A percentile compares a stretch with the other conserved stretches of the same genome.
These are phyloP conservation scores for Rugosomyces carneus DNA, from an alignment of 1,284 basidiomycete genomes.

Conservation along the genomic window DNA sequence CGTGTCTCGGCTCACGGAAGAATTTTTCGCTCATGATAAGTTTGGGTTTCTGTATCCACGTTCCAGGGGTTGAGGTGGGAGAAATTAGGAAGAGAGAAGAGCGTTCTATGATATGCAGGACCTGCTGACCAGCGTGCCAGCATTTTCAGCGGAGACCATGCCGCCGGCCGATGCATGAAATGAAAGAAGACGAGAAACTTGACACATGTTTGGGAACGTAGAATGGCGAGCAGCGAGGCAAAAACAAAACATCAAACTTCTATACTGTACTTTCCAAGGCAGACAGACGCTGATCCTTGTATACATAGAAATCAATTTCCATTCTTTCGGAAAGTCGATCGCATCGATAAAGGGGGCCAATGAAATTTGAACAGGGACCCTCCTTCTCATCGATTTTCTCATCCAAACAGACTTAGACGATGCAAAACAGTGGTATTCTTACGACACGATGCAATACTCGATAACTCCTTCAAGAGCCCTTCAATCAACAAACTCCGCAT, in stretches of 20 bases:
- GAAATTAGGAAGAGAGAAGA: slow-evolving; percentile 33
- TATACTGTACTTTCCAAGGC: too few species aligned
- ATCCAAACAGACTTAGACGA: slow-evolving; percentile 6
- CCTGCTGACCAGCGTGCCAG: slow-evolving; percentile 4
- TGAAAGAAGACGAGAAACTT: slow-evolving; percentile 4
- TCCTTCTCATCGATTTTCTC: slow-evolving; percentile 6
- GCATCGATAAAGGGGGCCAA: slow-evolving; percentile 9
- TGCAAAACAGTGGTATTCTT: neutral
- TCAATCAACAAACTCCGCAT: slow-evolving; percentile 41
- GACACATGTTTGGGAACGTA: slow-evolving; percentile 2
- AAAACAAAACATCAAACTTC: too few species aligned
- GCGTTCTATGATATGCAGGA: slow-evolving; percentile 19
- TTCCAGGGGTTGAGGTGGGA: slow-evolving; percentile 17
- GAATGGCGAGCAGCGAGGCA: neutral
- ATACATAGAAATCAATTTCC: too few species aligned
- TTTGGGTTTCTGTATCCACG: slow-evolving; percentile 26
- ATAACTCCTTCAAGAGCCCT: slow-evolving; percentile 5
- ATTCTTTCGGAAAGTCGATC: neutral
- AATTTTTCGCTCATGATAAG: slow-evolving; percentile 44
- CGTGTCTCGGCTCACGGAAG: slow-evolving; percentile 61
- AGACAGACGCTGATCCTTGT: too few species aligned
- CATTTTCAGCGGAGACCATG: slow-evolving; percentile 9
- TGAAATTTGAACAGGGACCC: slow-evolving; percentile 7
- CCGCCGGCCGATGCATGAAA: slow-evolving; percentile 10
- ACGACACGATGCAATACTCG: slow-evolving; percentile 6